Percentiles rank a stretch among this genome's conserved stretches.
These are phyloP conservation scores for Urtica urens DNA, from an alignment of 306 rosid species.

Conservation along the genomic window DNA sequence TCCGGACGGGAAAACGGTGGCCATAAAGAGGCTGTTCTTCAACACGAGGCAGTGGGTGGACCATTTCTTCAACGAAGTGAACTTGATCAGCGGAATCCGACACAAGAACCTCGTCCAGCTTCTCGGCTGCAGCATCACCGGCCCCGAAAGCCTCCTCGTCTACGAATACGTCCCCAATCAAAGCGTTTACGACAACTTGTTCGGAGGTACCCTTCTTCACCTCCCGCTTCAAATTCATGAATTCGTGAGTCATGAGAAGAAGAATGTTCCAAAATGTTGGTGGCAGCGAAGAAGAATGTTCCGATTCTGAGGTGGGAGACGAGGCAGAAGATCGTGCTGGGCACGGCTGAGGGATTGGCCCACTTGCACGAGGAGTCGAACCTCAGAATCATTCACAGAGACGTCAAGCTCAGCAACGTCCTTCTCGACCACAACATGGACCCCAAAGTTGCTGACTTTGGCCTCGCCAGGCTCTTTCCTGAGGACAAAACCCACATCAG, in stretches of 20 bases:
- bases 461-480: conserved; percentile 56
- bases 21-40: conserved; percentile 49
- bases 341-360: conserved; percentile 56
- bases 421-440: conserved; percentile 41
- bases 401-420: conserved; percentile 49
- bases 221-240: neutral
- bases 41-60: conserved; percentile 41
- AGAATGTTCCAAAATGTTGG: too few relatives aligned
- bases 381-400: conserved; percentile 57
- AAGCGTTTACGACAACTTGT: conserved; percentile 47
- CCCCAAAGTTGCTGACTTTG: conserved; percentile 62
- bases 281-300: conserved; percentile 10
- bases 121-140: conserved; percentile 62
- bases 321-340: conserved; percentile 26
- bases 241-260: neutral
- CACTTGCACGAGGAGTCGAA: conserved; percentile 53
- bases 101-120: conserved; percentile 43
- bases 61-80: conserved; percentile 38
- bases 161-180: conserved; percentile 53
- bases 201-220: conserved; percentile 24
- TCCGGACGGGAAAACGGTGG: conserved; percentile 26
- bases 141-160: conserved; percentile 73
- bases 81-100: conserved; percentile 28
- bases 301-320: conserved; percentile 23
- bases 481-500: conserved; percentile 34